Percentiles rank a stretch among this genome's conserved stretches.
Evolutionary conservation across 768 basidiomycete species (phyloP).

Genomic region (Lentinus tigrinus): DNA sequence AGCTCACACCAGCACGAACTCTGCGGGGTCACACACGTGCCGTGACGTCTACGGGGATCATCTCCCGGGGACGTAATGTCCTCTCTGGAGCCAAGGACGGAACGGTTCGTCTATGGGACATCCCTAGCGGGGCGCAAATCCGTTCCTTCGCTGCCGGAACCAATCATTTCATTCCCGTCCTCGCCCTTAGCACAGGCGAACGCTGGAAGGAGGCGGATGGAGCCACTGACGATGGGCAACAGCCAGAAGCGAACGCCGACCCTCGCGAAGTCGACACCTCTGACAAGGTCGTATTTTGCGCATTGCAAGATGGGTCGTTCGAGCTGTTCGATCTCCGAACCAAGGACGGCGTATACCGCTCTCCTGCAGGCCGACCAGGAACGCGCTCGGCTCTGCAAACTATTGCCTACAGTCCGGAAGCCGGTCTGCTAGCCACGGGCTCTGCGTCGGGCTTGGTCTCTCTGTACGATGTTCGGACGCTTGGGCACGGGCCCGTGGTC

Average conservation of each 20-base stretch:
- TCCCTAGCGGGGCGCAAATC: constrained; percentile 51
- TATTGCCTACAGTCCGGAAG: constrained; percentile 42
- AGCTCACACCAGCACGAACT: constrained; percentile 52
- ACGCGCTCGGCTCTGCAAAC: constrained; percentile 39
- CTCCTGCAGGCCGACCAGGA: constrained; percentile 22
- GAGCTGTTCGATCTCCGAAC: constrained; percentile 54
- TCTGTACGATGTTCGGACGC: constrained; percentile 53
- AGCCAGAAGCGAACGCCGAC: constrained; percentile 16
- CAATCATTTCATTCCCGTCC: constrained; percentile 39
- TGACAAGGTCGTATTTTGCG: constrained; percentile 52
- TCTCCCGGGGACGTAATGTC: constrained; percentile 65
- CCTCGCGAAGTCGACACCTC: constrained; percentile 45
- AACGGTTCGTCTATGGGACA: constrained; percentile 72
- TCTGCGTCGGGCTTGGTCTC: constrained; percentile 52
- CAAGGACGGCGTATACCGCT: constrained; percentile 30
- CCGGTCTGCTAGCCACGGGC: constrained; percentile 57
- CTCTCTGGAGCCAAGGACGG: constrained; percentile 69
- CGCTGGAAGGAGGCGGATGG: constrained; percentile 29
- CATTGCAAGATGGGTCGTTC: constrained; percentile 54
- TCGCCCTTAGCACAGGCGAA: constrained; percentile 45
- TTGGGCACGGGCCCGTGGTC: constrained; percentile 32
- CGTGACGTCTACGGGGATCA: constrained; percentile 62
- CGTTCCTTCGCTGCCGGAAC: constrained; percentile 38
- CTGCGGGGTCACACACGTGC: constrained; percentile 65
- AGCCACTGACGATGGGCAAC: constrained; percentile 15